Percentiles rank a stretch among this genome's conserved stretches.
These are phyloP conservation scores for Xylariaceae sp. DNA, from an alignment of 2,329 filamentous ascomycete species.

Conservation along the genomic window DNA sequence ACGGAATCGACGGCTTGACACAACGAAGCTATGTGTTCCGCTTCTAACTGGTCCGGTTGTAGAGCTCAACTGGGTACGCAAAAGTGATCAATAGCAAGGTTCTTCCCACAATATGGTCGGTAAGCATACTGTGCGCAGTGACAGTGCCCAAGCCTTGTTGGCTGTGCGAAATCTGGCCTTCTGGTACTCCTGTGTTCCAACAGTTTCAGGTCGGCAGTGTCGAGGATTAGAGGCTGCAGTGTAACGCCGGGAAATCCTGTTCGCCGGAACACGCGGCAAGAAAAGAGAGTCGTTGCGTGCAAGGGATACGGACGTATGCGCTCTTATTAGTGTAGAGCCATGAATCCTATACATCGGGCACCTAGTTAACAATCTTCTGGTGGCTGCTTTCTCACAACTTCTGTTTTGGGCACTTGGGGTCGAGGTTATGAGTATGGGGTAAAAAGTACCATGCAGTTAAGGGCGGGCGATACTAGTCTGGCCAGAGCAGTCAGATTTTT, in stretches of 20 bases:
- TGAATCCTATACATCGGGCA: constrained; percentile 9
- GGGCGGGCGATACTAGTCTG: not conserved
- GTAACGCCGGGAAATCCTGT: constrained; percentile 28
- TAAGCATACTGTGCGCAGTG: constrained; percentile 7
- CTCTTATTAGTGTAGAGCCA: not conserved
- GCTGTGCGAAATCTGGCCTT: not conserved
- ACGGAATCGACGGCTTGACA: constrained; percentile 6
- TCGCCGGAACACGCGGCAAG: constrained; percentile 3
- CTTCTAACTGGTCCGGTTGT: constrained; percentile 1
- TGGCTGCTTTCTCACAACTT: not conserved
- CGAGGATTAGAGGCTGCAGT: constrained; percentile 21
- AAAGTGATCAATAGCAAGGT: constrained; percentile 5
- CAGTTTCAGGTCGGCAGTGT: constrained; percentile 23
- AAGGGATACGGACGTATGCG: not conserved
- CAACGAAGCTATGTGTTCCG: not conserved
- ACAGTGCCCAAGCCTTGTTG: not conserved
- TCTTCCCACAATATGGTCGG: not conserved
- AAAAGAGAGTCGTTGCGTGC: not conserved
- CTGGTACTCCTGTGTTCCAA: not conserved
- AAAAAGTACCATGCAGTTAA: constrained; percentile 30
- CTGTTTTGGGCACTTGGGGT: constrained; percentile 4
- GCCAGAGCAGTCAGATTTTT: not conserved
- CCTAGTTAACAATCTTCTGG: constrained; percentile 1
- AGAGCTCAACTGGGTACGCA: not conserved
- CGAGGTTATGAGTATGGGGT: constrained; percentile 21